Evolutionary conservation across 192 early-diverging fungal genomes (phyloP).

Genomic region (Linnemannia exigua): DNA sequence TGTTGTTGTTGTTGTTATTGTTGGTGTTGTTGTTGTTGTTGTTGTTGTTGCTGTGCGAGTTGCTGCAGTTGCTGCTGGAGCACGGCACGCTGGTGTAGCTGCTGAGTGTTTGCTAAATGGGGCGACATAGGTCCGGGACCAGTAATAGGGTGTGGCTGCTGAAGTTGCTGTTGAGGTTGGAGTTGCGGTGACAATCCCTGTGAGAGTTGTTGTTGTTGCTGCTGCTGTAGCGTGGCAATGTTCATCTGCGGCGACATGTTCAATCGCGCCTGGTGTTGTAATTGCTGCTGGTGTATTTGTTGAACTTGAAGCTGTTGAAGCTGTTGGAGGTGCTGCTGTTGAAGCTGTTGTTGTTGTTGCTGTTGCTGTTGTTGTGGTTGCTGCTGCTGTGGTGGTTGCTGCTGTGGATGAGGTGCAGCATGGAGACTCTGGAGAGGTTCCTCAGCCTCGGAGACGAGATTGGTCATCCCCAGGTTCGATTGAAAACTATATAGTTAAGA

Average conservation of each 20-base stretch:
- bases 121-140: no score
- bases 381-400: background rate
- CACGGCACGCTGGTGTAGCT: background rate
- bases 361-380: constrained; percentile 14
- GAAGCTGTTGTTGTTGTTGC: constrained; percentile 3
- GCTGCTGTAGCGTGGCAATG: no score
- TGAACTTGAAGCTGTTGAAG: constrained; percentile 7
- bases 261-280: constrained; percentile 8
- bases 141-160: no score
- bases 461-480: constrained; percentile 8
- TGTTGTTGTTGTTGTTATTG: no score
- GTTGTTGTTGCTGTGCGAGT: background rate
- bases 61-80: background rate
- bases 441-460: constrained; percentile 5
- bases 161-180: no score
- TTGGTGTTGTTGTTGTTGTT: background rate
- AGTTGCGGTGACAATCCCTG: no score
- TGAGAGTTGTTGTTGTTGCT: no score
- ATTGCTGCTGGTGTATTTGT: constrained; percentile 13
- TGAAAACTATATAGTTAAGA: background rate
- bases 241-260: constrained; percentile 4
- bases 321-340: constrained; percentile 11
- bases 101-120: no score
- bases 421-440: constrained; percentile 5
- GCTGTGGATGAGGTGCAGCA: background rate